A percentile compares a stretch with the other conserved stretches of the same genome.
These are phyloP conservation scores for Brassica nigra DNA, from an alignment of 345 rosid species.

Conservation along the genomic window DNA sequence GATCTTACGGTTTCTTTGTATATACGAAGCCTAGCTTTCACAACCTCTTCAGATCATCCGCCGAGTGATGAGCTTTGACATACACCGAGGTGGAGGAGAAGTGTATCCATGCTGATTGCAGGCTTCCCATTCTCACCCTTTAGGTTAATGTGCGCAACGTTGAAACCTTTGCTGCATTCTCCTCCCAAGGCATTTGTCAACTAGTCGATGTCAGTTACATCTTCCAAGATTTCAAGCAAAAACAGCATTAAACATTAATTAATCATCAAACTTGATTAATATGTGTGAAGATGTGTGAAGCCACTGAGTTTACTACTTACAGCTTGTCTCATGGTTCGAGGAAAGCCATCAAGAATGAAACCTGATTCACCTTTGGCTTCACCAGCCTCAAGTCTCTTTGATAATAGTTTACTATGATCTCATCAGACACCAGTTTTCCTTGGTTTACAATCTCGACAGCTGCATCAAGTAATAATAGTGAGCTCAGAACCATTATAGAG, in stretches of 20 bases:
- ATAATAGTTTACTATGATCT: slow-evolving; percentile 66
- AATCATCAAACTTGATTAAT: neutral
- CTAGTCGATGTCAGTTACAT: slow-evolving; percentile 81
- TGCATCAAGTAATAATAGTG: slow-evolving; percentile 35
- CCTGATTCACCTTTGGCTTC: slow-evolving; percentile 86
- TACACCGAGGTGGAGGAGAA: slow-evolving; percentile 81
- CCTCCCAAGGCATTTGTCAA: slow-evolving; percentile 92
- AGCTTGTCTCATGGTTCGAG: slow-evolving; percentile 90
- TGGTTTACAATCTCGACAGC: slow-evolving; percentile 88
- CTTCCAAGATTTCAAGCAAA: slow-evolving; percentile 65
- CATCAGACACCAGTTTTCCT: slow-evolving; percentile 84
- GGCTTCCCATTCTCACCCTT: slow-evolving; percentile 79
- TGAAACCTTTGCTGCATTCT: slow-evolving; percentile 84
- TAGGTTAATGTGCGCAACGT: slow-evolving; percentile 68
- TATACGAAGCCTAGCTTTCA: too few species aligned
- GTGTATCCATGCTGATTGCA: slow-evolving; percentile 88
- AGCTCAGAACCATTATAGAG: slow-evolving; percentile 4
- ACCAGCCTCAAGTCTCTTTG: slow-evolving; percentile 78
- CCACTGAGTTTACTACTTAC: slow-evolving; percentile 45
- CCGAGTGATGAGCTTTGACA: slow-evolving; percentile 79
- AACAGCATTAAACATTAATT: too few species aligned
- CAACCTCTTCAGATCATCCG: slow-evolving; percentile 93
- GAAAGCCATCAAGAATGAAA: slow-evolving; percentile 94
- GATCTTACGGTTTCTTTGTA: slow-evolving; percentile 69
- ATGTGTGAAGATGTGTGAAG: neutral